These are phyloP conservation scores for Pseudogymnoascus sp. DNA, from an alignment of 2,329 filamentous ascomycete genomes.

Conservation along the genomic window DNA sequence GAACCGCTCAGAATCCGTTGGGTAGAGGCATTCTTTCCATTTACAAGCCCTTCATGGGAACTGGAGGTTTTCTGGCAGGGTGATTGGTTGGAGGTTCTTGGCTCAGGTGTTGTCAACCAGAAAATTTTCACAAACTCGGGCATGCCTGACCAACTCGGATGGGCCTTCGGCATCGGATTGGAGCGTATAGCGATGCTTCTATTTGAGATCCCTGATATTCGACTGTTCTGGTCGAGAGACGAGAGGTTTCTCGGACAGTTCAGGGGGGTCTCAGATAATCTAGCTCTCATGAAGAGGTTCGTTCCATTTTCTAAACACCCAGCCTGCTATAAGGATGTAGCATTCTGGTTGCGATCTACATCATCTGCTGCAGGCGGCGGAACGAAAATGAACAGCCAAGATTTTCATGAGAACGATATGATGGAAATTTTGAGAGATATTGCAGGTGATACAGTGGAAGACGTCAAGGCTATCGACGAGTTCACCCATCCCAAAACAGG, in stretches of 20 bases:
- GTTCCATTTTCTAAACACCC: conserved; percentile 88
- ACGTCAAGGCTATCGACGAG: conserved; percentile 75
- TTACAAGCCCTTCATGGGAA: conserved; percentile 93
- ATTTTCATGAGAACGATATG: conserved; percentile 90
- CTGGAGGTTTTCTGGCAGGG: conserved; percentile 91
- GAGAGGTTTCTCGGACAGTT: conserved; percentile 84
- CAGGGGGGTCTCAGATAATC: conserved; percentile 48
- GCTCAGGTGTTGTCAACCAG: conserved; percentile 86
- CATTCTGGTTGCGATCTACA: conserved; percentile 70
- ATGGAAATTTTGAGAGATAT: conserved; percentile 90
- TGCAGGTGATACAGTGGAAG: conserved; percentile 78
- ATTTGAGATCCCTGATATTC: conserved; percentile 92
- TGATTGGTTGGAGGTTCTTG: conserved; percentile 92
- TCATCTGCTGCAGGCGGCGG: conserved; percentile 42
- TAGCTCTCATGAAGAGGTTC: conserved; percentile 54
- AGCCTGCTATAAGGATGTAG: conserved; percentile 82
- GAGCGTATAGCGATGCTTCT: conserved; percentile 97
- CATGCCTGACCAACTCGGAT: conserved; percentile 69
- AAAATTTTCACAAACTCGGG: conserved; percentile 70
- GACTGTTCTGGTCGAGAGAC: conserved; percentile 91
- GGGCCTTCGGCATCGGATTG: conserved; percentile 92
- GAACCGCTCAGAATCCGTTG: conserved; percentile 82
- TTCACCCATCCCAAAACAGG: conserved; percentile 84
- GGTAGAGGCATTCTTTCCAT: conserved; percentile 97
- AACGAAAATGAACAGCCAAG: conserved; percentile 32